Evolutionary conservation across 768 basidiomycete species (phyloP).

Genomic region (Mycena galopus): DNA sequence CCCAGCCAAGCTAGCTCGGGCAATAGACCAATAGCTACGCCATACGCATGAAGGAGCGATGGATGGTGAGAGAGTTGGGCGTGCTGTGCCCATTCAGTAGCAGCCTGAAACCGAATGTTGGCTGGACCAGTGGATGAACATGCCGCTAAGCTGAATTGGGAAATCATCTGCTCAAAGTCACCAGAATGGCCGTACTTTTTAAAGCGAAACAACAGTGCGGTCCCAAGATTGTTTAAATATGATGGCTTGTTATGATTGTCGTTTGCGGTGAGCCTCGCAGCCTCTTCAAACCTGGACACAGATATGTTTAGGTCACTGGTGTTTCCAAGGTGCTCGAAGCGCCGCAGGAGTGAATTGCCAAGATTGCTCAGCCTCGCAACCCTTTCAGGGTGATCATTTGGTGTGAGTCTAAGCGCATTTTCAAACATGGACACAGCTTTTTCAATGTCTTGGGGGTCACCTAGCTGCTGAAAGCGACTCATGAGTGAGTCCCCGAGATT

Average conservation of each 20-base stretch:
- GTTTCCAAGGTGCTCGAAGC: too few species aligned
- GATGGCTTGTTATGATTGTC: too few species aligned
- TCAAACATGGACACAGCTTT: too few species aligned
- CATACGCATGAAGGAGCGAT: background rate
- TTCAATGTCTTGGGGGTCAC: too few species aligned
- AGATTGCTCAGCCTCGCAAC: background rate
- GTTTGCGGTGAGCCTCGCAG: too few species aligned
- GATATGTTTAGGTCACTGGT: too few species aligned
- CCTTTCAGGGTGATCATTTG: too few species aligned
- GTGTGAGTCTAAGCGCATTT: too few species aligned
- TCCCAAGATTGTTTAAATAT: too few species aligned
- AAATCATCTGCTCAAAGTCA: background rate
- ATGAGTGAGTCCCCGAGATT: too few species aligned
- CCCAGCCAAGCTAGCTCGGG: slow-evolving; percentile 1
- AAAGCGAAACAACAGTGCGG: background rate
- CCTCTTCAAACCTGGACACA: too few species aligned
- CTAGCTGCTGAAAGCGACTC: too few species aligned
- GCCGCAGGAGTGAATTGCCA: background rate
- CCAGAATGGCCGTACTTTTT: background rate
- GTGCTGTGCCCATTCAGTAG: background rate
- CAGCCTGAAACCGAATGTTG: background rate
- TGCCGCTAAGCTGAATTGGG: background rate
- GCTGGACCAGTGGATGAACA: background rate
- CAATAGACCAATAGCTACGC: background rate
- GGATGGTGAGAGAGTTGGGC: background rate